These are phyloP conservation scores for Penicillium sp. DNA, from an alignment of 2,329 filamentous ascomycete species.

Conservation along the genomic window DNA sequence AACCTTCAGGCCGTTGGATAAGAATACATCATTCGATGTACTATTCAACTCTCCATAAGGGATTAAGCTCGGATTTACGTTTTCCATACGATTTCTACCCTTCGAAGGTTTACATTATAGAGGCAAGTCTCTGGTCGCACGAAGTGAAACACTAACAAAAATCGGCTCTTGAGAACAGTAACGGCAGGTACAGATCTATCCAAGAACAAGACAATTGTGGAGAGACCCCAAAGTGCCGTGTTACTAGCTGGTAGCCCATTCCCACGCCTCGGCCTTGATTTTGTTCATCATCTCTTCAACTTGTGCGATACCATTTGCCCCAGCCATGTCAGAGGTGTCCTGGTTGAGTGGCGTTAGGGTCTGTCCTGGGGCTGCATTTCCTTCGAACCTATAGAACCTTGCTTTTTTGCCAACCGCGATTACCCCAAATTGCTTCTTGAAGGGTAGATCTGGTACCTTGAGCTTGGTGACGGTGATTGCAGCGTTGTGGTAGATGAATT, in stretches of 20 bases:
- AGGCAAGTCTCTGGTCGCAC: no score
- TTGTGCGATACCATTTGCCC: background rate
- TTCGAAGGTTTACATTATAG: no score
- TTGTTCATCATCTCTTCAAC: conserved; percentile 4
- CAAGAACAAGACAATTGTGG: no score
- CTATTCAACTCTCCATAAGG: no score
- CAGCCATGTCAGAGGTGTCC: conserved; percentile 1
- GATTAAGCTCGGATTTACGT: no score
- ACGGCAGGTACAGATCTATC: no score
- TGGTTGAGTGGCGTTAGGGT: background rate
- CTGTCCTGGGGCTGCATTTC: background rate
- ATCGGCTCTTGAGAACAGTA: no score
- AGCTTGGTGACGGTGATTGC: background rate
- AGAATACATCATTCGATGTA: no score
- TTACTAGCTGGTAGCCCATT: background rate
- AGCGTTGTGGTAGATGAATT: background rate
- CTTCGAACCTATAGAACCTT: conserved; percentile 6
- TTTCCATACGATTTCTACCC: no score
- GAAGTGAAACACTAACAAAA: no score
- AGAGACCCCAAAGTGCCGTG: no score
- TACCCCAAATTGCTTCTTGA: background rate
- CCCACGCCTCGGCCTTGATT: conserved; percentile 10
- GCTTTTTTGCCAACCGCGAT: conserved; percentile 5
- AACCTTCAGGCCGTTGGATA: no score
- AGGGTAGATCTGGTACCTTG: background rate